Conservation (phyloP, 2,329 filamentous ascomycete species). For the Graphiopsis chlorocephala region DNA sequence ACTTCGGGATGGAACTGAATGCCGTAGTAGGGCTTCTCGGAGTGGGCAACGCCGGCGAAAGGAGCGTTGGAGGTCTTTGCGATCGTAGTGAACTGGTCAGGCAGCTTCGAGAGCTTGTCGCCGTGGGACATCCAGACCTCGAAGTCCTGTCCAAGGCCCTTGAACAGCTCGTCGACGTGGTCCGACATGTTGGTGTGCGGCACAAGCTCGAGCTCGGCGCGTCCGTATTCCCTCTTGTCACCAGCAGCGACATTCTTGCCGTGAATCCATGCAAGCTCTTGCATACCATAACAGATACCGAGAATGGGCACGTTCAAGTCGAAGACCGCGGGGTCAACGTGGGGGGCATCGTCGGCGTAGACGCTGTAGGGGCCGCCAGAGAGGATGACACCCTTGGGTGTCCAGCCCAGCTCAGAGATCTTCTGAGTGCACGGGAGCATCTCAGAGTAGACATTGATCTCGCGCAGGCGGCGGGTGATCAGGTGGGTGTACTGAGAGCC, state of each 20-base stretch:
- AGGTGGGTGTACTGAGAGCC: constrained; percentile 71
- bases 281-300: constrained; percentile 63
- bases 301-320: constrained; percentile 64
- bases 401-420: constrained; percentile 70
- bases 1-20: constrained; percentile 92
- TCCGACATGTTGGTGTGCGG: constrained; percentile 52
- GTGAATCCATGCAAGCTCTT: constrained; percentile 73
- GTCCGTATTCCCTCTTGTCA: constrained; percentile 68
- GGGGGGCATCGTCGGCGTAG: constrained; percentile 73
- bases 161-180: constrained; percentile 76
- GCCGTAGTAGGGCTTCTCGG: constrained; percentile 68
- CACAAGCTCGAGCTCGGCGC: constrained; percentile 63
- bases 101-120: constrained; percentile 76
- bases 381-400: constrained; percentile 79
- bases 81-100: constrained; percentile 69
- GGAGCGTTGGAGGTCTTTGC: constrained; percentile 73
- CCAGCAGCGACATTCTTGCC: constrained; percentile 66
- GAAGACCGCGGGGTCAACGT: constrained; percentile 79
- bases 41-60: constrained; percentile 76
- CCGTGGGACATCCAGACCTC: constrained; percentile 85
- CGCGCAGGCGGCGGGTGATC: constrained; percentile 71
- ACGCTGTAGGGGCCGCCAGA: constrained; percentile 74
- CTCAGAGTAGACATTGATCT: constrained; percentile 80
- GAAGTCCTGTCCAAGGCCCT: constrained; percentile 67
- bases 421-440: constrained; percentile 87